Evolutionary conservation across 1,139 yeast species (phyloP).

Genomic region (Trichomonascaceae sp.): DNA sequence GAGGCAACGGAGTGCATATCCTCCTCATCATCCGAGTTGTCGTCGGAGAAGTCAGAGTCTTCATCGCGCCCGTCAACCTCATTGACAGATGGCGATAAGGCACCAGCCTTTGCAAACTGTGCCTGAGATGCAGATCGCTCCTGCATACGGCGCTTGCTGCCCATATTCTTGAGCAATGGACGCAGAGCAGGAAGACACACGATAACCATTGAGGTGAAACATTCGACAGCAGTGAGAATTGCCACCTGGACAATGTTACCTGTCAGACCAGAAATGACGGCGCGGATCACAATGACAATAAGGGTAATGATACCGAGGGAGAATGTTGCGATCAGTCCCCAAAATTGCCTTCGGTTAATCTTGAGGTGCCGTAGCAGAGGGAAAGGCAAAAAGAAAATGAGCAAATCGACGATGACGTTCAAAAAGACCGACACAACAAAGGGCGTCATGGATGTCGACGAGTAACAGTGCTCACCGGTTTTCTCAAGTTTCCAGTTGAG

Average conservation of each 20-base stretch:
- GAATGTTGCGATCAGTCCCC: slow-evolving; percentile 19
- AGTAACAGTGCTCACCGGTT: slow-evolving; percentile 14
- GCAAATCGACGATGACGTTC: slow-evolving; percentile 17
- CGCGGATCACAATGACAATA: slow-evolving; percentile 16
- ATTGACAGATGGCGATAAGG: too few relatives aligned
- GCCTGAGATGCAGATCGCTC: not conserved
- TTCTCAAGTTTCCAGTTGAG: slow-evolving; percentile 18
- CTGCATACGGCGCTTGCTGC: not conserved
- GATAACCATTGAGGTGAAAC: slow-evolving; percentile 19
- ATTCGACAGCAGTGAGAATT: slow-evolving; percentile 20
- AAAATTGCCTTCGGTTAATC: slow-evolving; percentile 13
- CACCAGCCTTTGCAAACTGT: not conserved
- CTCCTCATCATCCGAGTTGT: slow-evolving; percentile 1
- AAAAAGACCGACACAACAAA: slow-evolving; percentile 17
- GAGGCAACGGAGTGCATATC: slow-evolving; percentile 5
- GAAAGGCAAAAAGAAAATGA: slow-evolving; percentile 20
- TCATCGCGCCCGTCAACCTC: slow-evolving; percentile 1
- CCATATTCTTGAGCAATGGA: slow-evolving; percentile 10
- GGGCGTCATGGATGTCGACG: slow-evolving; percentile 19
- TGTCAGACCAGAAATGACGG: slow-evolving; percentile 13
- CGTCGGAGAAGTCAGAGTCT: slow-evolving; percentile 2
- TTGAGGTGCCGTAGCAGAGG: slow-evolving; percentile 16
- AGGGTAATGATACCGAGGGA: slow-evolving; percentile 20
- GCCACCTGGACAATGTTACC: slow-evolving; percentile 17
- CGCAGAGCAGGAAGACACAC: slow-evolving; percentile 21